phyloP scores from a whole-genome alignment of 805 yeast species.

The Deakozyma indianensis region DNA sequence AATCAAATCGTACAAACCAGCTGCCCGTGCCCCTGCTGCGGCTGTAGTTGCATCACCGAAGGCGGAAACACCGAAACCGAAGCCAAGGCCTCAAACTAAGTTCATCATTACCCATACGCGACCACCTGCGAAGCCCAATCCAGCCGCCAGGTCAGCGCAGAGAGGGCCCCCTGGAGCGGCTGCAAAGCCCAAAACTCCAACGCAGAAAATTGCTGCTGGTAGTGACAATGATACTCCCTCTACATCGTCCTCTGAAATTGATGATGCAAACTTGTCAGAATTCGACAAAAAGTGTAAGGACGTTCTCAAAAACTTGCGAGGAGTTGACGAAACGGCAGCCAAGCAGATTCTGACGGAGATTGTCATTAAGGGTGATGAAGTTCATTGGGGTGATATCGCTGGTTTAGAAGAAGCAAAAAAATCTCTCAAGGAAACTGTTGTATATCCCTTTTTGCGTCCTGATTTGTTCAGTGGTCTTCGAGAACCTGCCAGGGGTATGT shows the following conservation, averaged over 20 bases:
- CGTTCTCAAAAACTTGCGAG: slow-evolving; percentile 27
- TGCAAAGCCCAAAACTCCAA: background rate
- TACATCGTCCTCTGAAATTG: slow-evolving; percentile 5
- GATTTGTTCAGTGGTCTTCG: slow-evolving; percentile 81
- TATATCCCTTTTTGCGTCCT: slow-evolving; percentile 88
- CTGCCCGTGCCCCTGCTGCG: background rate
- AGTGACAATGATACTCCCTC: background rate
- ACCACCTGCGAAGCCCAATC: background rate
- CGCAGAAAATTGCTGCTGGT: background rate
- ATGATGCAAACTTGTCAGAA: slow-evolving; percentile 12
- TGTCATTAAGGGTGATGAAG: slow-evolving; percentile 79
- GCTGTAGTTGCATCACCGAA: background rate
- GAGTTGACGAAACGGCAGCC: slow-evolving; percentile 70
- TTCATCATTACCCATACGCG: background rate
- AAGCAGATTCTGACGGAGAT: slow-evolving; percentile 78
- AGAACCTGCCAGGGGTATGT: slow-evolving; percentile 95
- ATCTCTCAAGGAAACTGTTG: slow-evolving; percentile 86
- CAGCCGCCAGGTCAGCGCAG: background rate
- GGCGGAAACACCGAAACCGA: background rate
- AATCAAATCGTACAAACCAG: background rate
- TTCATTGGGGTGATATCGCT: slow-evolving; percentile 90
- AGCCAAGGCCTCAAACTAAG: background rate
- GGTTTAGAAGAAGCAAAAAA: slow-evolving; percentile 82
- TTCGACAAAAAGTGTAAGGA: slow-evolving; percentile 20
- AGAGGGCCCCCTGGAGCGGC: background rate